Evolutionary conservation across 805 yeast species (phyloP).

Genomic region (Kuraishia ogatae): DNA sequence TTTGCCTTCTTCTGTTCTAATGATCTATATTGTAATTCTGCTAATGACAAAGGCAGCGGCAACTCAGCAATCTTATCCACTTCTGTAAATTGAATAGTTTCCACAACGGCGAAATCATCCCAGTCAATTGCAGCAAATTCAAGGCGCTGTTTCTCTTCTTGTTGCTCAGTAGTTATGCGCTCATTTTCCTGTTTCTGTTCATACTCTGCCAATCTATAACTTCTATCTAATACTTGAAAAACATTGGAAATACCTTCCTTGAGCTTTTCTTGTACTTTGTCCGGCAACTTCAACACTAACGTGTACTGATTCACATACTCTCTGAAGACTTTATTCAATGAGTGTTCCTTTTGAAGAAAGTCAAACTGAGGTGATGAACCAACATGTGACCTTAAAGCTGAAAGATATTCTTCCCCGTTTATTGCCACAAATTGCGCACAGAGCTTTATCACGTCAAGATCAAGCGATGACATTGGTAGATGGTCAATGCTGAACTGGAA

Average conservation of each 20-base stretch:
- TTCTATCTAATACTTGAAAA: slow-evolving; percentile 31
- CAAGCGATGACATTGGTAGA: slow-evolving; percentile 45
- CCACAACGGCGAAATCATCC: slow-evolving; percentile 73
- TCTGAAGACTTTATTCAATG: slow-evolving; percentile 44
- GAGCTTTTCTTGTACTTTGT: slow-evolving; percentile 10
- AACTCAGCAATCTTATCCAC: slow-evolving; percentile 50
- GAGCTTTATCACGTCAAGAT: slow-evolving; percentile 59
- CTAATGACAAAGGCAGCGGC: slow-evolving; percentile 43
- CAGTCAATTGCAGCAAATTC: slow-evolving; percentile 78
- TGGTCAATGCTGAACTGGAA: slow-evolving; percentile 19
- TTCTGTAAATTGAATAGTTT: slow-evolving; percentile 56
- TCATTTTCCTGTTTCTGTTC: slow-evolving; percentile 27
- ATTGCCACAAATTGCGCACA: slow-evolving; percentile 64
- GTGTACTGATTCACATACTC: slow-evolving; percentile 50
- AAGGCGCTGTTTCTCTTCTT: slow-evolving; percentile 28
- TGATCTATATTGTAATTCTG: slow-evolving; percentile 54
- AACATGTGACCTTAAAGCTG: slow-evolving; percentile 20
- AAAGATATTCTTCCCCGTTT: slow-evolving; percentile 42
- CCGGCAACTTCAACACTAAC: slow-evolving; percentile 20
- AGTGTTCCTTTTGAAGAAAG: slow-evolving; percentile 53
- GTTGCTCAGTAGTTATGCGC: slow-evolving; percentile 19
- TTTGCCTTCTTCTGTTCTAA: slow-evolving; percentile 40
- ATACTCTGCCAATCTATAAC: slow-evolving; percentile 51
- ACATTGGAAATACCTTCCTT: slow-evolving; percentile 21
- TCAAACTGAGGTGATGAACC: slow-evolving; percentile 45